Evolutionary conservation across 352 stramenopile species (phyloP).

Genomic region (Globisporangium spiculum): DNA sequence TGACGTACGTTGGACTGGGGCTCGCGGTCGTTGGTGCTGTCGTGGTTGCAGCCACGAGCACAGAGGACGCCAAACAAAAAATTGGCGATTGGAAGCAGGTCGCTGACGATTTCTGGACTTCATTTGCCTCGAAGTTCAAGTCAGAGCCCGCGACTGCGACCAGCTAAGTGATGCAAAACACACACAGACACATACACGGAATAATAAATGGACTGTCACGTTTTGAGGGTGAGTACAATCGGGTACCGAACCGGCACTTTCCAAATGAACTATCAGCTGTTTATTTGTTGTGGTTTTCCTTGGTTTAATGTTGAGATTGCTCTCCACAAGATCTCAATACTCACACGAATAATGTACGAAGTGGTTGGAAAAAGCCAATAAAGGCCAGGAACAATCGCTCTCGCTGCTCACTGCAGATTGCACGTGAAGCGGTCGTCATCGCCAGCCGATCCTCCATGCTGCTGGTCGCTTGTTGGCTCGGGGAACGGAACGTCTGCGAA

Average conservation of each 20-base stretch:
- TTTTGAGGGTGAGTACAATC: too few relatives aligned
- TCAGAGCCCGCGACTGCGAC: background rate
- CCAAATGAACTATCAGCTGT: too few relatives aligned
- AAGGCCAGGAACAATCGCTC: background rate
- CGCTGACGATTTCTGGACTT: background rate
- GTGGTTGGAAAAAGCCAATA: too few relatives aligned
- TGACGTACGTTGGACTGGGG: conserved; percentile 12
- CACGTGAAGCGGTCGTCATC: background rate
- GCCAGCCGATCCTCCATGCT: background rate
- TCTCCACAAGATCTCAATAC: too few relatives aligned
- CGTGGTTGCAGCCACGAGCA: background rate
- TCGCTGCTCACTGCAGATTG: background rate
- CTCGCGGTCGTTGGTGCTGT: background rate
- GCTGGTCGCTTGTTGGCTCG: background rate
- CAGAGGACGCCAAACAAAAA: background rate
- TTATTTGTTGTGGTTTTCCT: too few relatives aligned
- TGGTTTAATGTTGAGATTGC: too few relatives aligned
- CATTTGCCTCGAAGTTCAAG: background rate
- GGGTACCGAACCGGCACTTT: too few relatives aligned
- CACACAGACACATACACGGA: too few relatives aligned
- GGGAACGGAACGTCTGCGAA: conserved; percentile 21
- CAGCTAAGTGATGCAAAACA: background rate
- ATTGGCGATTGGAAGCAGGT: background rate
- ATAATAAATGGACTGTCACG: too few relatives aligned
- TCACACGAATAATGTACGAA: too few relatives aligned